Conservation (phyloP, 192 early-diverging fungal genomes). For the Mortierella antarctica region DNA sequence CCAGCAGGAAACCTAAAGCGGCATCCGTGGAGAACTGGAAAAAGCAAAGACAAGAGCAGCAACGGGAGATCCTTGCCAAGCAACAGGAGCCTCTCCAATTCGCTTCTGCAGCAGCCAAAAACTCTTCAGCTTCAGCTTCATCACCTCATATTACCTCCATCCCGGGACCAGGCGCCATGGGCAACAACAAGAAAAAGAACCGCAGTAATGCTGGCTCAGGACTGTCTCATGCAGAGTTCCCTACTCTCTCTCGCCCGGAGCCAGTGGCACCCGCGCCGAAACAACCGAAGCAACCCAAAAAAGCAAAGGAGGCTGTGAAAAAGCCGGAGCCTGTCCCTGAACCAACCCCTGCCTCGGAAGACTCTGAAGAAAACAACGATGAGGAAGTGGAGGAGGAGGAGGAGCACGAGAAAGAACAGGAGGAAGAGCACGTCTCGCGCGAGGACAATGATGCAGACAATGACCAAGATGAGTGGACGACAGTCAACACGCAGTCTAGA, state of each 20-base stretch:
- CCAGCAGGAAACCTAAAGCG: constrained; percentile 11
- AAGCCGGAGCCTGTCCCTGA: background rate
- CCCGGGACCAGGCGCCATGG: constrained; percentile 50
- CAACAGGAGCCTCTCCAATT: constrained; percentile 49
- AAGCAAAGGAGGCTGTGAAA: constrained; percentile 22
- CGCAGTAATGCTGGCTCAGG: constrained; percentile 32
- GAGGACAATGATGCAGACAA: constrained; percentile 2
- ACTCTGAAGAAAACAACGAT: constrained; percentile 12
- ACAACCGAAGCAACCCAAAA: constrained; percentile 37
- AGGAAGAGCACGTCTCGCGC: background rate
- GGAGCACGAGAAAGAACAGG: background rate
- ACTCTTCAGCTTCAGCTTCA: constrained; percentile 23
- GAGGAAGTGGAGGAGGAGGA: constrained; percentile 19
- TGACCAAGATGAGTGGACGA: constrained; percentile 43
- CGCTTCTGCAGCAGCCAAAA: constrained; percentile 31
- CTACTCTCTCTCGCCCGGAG: constrained; percentile 30
- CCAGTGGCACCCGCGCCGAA: constrained; percentile 20
- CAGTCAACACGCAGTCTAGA: constrained; percentile 22
- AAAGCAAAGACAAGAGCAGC: constrained; percentile 29
- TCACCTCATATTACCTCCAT: constrained; percentile 35
- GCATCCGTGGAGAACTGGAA: constrained; percentile 42
- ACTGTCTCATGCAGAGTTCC: constrained; percentile 46
- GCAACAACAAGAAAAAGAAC: constrained; percentile 46
- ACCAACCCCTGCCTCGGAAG: background rate
- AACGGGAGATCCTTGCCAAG: constrained; percentile 31